Evolutionary conservation across 1,139 yeast species (phyloP).

Genomic region (Meyerozyma guilliermondii): DNA sequence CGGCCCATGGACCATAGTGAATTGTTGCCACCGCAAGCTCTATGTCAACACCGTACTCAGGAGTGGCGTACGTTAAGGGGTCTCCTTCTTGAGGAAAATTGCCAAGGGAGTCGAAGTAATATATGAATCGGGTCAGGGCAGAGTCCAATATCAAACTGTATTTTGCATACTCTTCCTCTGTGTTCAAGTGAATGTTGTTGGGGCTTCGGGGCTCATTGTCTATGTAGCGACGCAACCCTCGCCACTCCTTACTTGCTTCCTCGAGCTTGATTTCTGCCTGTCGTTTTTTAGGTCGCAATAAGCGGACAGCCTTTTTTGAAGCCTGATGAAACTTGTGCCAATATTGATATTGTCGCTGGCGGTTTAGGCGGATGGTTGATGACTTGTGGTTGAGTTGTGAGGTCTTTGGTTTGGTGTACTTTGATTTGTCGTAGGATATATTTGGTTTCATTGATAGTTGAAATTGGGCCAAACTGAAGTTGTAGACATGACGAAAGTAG

Average conservation of each 20-base stretch:
- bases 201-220: constrained; percentile 27
- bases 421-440: constrained; percentile 41
- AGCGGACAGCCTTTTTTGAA: constrained; percentile 5
- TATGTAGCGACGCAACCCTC: constrained; percentile 40
- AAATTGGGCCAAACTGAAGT: constrained; percentile 44
- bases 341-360: constrained; percentile 17
- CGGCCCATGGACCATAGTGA: constrained; percentile 96
- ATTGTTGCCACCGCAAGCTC: constrained; percentile 58
- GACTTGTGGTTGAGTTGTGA: constrained; percentile 6
- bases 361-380: constrained; percentile 7
- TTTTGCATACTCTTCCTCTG: constrained; percentile 74
- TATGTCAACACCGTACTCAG: constrained; percentile 64
- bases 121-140: constrained; percentile 45
- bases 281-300: neutral
- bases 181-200: constrained; percentile 24
- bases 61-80: constrained; percentile 28
- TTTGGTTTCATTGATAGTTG: constrained; percentile 66
- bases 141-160: constrained; percentile 72
- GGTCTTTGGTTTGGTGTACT: constrained; percentile 6
- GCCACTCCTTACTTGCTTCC: constrained; percentile 23
- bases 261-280: constrained; percentile 2
- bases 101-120: constrained; percentile 73
- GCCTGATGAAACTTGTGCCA: constrained; percentile 22
- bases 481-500: constrained; percentile 41
- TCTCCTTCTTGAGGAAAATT: constrained; percentile 33